Base-by-base conservation (phyloP, 495 filamentous ascomycete species). In the Talaromyces adpressus region DNA sequence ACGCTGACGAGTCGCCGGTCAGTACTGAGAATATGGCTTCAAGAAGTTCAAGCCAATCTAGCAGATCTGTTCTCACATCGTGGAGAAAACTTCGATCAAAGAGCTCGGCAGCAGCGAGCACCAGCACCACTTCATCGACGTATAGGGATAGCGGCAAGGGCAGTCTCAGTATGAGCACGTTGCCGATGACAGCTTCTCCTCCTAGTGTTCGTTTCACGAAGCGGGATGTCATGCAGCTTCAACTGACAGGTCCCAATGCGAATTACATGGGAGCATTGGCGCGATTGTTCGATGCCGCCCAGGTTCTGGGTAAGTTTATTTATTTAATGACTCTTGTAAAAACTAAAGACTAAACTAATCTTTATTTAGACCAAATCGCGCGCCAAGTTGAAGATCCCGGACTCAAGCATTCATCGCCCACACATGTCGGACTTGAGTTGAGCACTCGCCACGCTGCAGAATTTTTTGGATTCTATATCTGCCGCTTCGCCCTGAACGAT, bases 401-500 rank as follows among this genome's bases (percentile, higher is more conserved):
- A 12, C 81, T 96, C 47, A 89, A 89, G 68, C 91, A 93, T 77
- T 85, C 84, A 18, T 87, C 84, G 61, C 89, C 87, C 66, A 96
- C 93, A 27, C 91, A 96, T 68, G 91, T 98, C 59, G 95, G 94
- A 18, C 82, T 98, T 30, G 95, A 98, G 74, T 83, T 98, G 18
- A 92, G 91, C 73, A 91, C 91, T 30, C 85, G 92, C 20, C 93
- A 97, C 75, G 95, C 94, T 9, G 91, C 95, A 32, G 94, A 98
- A 70, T 98, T 98, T 77, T 98, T 98, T 73, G 93, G 88, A 30
- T 97, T 98, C 75, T 98, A 92, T 71, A 82, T 98, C 18, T 97
- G 93, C 73, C 90, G 95, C 16, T 98, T 98, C 71, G 92, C 91
- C 30, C 74, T 98, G 54, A 80, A 88, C 7, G 94, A 98, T 74